Conservation (phyloP, 2,329 filamentous ascomycete genomes). For the Ascochyta fabae region DNA sequence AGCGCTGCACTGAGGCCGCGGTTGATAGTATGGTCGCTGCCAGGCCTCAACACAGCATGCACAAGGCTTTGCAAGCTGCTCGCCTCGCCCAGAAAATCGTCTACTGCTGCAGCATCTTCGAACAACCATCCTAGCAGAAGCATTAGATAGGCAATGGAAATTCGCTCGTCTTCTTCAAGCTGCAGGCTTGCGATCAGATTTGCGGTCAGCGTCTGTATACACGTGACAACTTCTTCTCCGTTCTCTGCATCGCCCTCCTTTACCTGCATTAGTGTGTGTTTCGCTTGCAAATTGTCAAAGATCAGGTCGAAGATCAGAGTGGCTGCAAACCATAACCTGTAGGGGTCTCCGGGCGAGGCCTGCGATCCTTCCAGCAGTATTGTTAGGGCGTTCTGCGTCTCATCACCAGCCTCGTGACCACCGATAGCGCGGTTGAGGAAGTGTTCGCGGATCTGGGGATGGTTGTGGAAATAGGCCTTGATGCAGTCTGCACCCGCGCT, state of each 20-base stretch:
- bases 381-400: slow-evolving; percentile 86
- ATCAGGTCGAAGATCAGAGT: slow-evolving; percentile 86
- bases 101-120: slow-evolving; percentile 87
- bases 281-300: slow-evolving; percentile 79
- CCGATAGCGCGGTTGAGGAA: slow-evolving; percentile 89
- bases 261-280: slow-evolving; percentile 78
- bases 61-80: slow-evolving; percentile 89
- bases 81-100: slow-evolving; percentile 90
- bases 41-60: slow-evolving; percentile 67
- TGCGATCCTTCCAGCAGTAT: slow-evolving; percentile 75
- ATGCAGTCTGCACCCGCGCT: slow-evolving; percentile 88
- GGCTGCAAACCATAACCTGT: slow-evolving; percentile 87
- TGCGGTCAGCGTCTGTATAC: slow-evolving; percentile 84
- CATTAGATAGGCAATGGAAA: slow-evolving; percentile 87
- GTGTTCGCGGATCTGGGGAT: slow-evolving; percentile 80
- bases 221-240: slow-evolving; percentile 94
- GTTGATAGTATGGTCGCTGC: slow-evolving; percentile 67
- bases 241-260: slow-evolving; percentile 87
- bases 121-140: slow-evolving; percentile 88
- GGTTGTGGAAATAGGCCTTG: slow-evolving; percentile 87
- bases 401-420: slow-evolving; percentile 79
- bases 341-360: slow-evolving; percentile 73
- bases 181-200: slow-evolving; percentile 84
- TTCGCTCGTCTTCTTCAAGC: slow-evolving; percentile 76
- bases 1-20: slow-evolving; percentile 85